Evolutionary conservation across 257 asterid species (phyloP).

Genomic region (Craterostigma plantagineum): DNA sequence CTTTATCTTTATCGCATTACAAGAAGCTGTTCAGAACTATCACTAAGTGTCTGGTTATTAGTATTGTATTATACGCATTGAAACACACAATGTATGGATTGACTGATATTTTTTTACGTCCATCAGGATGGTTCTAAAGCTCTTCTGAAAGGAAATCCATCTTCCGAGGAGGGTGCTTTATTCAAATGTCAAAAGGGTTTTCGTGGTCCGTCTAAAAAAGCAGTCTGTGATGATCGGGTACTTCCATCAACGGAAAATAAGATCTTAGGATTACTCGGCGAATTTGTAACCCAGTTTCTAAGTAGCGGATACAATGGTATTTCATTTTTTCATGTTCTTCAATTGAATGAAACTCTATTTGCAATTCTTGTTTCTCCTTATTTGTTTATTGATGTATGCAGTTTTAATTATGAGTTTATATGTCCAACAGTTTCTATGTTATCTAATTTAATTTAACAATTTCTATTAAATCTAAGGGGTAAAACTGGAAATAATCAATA

Average conservation of each 20-base stretch:
- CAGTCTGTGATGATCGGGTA: conserved; percentile 50
- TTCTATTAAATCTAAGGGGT: too few species aligned
- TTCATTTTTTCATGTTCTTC: conserved; percentile 8
- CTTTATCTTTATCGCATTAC: too few species aligned
- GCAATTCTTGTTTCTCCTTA: too few species aligned
- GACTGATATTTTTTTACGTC: conserved; percentile 1
- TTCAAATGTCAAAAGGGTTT: conserved; percentile 42
- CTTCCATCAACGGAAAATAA: conserved; percentile 33
- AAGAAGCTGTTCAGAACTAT: too few species aligned
- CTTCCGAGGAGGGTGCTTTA: conserved; percentile 37
- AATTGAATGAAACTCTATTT: too few species aligned
- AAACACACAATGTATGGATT: background rate
- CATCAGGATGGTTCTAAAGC: conserved; percentile 89
- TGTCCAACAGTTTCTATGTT: too few species aligned
- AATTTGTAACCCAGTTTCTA: conserved; percentile 58
- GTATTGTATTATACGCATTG: background rate
- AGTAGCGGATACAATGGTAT: conserved; percentile 81
- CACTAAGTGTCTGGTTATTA: background rate
- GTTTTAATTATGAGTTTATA: too few species aligned
- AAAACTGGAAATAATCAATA: too few species aligned
- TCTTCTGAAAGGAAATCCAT: conserved; percentile 69
- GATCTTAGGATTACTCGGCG: conserved; percentile 35
- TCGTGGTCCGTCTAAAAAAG: conserved; percentile 65
- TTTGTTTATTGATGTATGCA: too few species aligned
- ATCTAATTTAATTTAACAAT: too few species aligned